Evolutionary conservation across 176 grass and related monocot genomes (phyloP).

Genomic region (barley (Hordeum vulgare)): DNA sequence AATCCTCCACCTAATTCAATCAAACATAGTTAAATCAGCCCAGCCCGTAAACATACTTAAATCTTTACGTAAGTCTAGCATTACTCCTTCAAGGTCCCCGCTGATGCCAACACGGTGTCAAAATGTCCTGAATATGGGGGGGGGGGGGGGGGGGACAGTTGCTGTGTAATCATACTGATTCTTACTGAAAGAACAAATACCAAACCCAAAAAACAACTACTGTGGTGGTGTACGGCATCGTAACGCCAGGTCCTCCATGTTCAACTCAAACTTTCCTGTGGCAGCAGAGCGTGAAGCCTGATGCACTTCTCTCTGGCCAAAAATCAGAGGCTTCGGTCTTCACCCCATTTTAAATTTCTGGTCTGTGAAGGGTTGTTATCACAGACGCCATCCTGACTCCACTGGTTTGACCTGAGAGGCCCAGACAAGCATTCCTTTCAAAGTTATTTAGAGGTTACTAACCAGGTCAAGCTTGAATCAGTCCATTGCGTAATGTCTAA

Average conservation of each 20-base stretch:
- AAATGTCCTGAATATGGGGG: neutral
- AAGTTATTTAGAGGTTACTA: neutral
- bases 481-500: slow-evolving; percentile 18
- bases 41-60: too few species aligned
- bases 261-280: neutral
- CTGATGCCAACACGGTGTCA: neutral
- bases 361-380: slow-evolving; percentile 9
- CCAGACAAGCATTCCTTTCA: neutral
- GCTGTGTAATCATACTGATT: too few species aligned
- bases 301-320: neutral
- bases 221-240: too few species aligned
- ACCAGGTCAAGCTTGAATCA: slow-evolving; percentile 35
- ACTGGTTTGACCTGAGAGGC: slow-evolving; percentile 10
- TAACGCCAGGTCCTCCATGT: neutral
- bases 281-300: neutral
- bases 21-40: too few species aligned
- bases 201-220: too few species aligned
- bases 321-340: neutral
- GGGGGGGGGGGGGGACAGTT: too few species aligned
- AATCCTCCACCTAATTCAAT: too few species aligned
- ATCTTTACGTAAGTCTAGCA: too few species aligned
- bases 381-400: neutral
- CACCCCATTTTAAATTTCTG: slow-evolving; percentile 4
- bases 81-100: too few species aligned
- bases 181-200: too few species aligned